Percentiles rank a stretch among this genome's conserved stretches.
Conservation (phyloP, 1,284 basidiomycete genomes). For the Phenoliferia sp. region DNA sequence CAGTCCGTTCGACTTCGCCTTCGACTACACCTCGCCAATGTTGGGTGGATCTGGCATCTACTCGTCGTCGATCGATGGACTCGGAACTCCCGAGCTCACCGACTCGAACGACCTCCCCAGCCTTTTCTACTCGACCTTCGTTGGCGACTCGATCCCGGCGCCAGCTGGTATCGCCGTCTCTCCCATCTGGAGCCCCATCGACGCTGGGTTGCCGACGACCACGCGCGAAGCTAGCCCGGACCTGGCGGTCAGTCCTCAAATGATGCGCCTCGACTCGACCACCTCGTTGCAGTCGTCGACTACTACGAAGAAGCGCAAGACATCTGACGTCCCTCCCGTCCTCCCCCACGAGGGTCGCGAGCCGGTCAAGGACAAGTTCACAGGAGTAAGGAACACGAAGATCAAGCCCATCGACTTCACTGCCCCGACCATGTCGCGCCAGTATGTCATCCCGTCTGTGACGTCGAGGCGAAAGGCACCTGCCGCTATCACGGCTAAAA, state of each 20-base stretch:
- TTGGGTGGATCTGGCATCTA: neutral
- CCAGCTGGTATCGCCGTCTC: neutral
- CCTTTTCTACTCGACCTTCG: slow-evolving; percentile 11
- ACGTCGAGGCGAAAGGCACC: slow-evolving; percentile 59
- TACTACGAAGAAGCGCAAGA: slow-evolving; percentile 15
- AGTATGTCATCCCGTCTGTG: slow-evolving; percentile 54
- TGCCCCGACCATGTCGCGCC: slow-evolving; percentile 37
- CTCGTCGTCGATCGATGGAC: neutral
- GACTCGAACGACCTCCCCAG: slow-evolving; percentile 8
- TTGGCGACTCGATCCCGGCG: neutral
- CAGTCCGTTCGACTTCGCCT: slow-evolving; percentile 22
- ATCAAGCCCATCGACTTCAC: slow-evolving; percentile 30
- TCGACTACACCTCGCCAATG: slow-evolving; percentile 2
- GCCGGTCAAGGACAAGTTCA: slow-evolving; percentile 32
- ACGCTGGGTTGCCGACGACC: neutral
- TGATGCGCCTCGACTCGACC: slow-evolving; percentile 6
- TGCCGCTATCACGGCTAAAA: slow-evolving; percentile 37
- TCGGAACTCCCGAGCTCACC: slow-evolving; percentile 9
- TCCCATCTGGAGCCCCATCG: neutral
- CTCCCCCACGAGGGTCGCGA: slow-evolving; percentile 5
- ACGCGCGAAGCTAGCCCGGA: neutral
- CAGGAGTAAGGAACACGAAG: slow-evolving; percentile 34
- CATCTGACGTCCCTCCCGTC: slow-evolving; percentile 1
- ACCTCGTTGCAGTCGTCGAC: neutral
- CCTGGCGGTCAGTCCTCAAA: slow-evolving; percentile 1